Conservation (phyloP, 140 eudicot species). For the Cichorium intybus region DNA sequence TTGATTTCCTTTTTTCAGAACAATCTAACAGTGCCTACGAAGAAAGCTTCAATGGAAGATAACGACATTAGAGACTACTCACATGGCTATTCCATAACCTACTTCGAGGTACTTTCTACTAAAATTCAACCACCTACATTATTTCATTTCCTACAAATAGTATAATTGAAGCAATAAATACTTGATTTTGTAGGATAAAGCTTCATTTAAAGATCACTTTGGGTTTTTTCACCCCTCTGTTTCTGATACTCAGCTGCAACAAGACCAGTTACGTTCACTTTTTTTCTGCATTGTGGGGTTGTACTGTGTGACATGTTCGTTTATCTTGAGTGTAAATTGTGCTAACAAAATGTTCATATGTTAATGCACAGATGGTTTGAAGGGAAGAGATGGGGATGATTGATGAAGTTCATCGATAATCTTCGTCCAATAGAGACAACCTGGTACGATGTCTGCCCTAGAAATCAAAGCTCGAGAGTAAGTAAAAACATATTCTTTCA, state of each 20-base stretch:
- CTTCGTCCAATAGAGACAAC: too few relatives aligned
- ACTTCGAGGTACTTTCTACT: conserved; percentile 45
- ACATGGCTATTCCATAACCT: conserved; percentile 74
- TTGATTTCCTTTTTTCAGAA: conserved; percentile 24
- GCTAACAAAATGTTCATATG: conserved; percentile 18
- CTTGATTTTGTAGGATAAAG: conserved; percentile 42
- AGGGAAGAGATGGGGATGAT: conserved; percentile 48
- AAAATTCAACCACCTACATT: neutral
- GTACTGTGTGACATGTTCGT: neutral
- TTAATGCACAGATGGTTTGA: conserved; percentile 60
- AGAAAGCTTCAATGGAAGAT: conserved; percentile 41
- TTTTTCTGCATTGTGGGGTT: conserved; percentile 13
- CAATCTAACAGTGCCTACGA: conserved; percentile 33
- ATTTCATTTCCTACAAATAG: conserved; percentile 1
- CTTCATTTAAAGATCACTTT: conserved; percentile 49
- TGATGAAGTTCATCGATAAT: too few relatives aligned
- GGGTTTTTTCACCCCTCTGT: conserved; percentile 46
- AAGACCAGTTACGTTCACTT: conserved; percentile 62
- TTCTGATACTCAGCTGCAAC: conserved; percentile 46
- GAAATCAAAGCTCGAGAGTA: too few relatives aligned
- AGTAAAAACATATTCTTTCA: too few relatives aligned
- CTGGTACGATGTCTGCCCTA: too few relatives aligned
- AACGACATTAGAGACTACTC: conserved; percentile 54
- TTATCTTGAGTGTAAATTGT: conserved; percentile 1
- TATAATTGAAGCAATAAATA: conserved; percentile 13